Conservation (phyloP, 192 early-diverging fungal genomes). For the Coemansia sp. region DNA sequence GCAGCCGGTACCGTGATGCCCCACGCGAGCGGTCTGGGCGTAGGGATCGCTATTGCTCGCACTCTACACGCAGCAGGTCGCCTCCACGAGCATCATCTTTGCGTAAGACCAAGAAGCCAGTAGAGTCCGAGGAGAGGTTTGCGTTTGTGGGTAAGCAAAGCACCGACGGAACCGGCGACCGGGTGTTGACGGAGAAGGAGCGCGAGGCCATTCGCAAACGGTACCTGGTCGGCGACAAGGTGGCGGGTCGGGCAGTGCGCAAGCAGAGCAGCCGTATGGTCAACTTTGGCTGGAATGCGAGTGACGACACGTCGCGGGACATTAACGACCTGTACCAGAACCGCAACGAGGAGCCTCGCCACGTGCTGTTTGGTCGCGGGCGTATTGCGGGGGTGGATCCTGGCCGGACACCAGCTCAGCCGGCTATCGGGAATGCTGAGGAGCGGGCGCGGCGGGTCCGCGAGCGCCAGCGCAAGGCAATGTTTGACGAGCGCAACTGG, state of each 20-base stretch:
- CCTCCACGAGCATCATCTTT: not conserved
- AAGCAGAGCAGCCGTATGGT: slow-evolving; percentile 91
- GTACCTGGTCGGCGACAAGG: slow-evolving; percentile 77
- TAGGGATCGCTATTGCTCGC: too few relatives aligned
- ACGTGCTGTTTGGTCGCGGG: slow-evolving; percentile 71
- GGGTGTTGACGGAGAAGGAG: slow-evolving; percentile 52
- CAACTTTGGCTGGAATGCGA: slow-evolving; percentile 95
- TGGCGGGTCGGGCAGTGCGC: slow-evolving; percentile 64
- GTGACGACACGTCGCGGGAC: slow-evolving; percentile 92
- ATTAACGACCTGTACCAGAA: slow-evolving; percentile 85
- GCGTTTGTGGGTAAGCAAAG: slow-evolving; percentile 15
- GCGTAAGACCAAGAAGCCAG: not conserved
- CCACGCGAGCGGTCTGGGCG: slow-evolving; percentile 2
- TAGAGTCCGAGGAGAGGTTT: slow-evolving; percentile 19
- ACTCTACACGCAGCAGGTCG: slow-evolving; percentile 4
- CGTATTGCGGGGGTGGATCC: slow-evolving; percentile 1
- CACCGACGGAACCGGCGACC: slow-evolving; percentile 38
- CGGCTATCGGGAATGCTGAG: too few relatives aligned
- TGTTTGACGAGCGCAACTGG: slow-evolving; percentile 94
- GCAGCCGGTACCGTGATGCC: slow-evolving; percentile 26
- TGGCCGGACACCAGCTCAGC: too few relatives aligned
- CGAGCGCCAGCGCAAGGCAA: slow-evolving; percentile 2
- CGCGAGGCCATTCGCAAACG: slow-evolving; percentile 64
- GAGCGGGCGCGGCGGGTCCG: not conserved
- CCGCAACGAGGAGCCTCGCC: slow-evolving; percentile 53